Evolutionary conservation across 768 basidiomycete species (phyloP).

Genomic region (Lactarius quietus): DNA sequence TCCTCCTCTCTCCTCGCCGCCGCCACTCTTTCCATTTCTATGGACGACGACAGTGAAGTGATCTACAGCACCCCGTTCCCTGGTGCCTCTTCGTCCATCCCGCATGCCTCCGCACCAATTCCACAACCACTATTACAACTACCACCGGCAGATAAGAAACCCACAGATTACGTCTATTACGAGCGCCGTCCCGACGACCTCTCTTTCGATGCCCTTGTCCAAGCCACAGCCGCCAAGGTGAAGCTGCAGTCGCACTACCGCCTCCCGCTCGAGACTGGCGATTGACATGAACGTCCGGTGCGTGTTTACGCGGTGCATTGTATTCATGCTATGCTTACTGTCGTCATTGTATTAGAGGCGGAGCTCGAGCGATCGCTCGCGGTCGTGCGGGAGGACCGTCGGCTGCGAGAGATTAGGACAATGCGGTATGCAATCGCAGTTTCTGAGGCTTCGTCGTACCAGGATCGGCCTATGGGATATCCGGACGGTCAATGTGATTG

Average conservation of each 20-base stretch:
- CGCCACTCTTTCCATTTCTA: too few species aligned
- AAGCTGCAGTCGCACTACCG: conserved; percentile 97
- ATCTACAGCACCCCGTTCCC: conserved; percentile 26
- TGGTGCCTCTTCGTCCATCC: background rate
- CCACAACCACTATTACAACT: background rate
- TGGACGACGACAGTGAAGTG: conserved; percentile 20
- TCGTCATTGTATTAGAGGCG: too few species aligned
- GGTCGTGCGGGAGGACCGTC: conserved; percentile 74
- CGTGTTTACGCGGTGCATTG: conserved; percentile 15
- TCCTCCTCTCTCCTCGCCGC: too few species aligned
- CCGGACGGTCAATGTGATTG: too few species aligned
- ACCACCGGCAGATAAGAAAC: too few species aligned
- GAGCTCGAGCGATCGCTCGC: conserved; percentile 81
- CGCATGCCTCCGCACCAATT: background rate
- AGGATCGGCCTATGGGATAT: conserved; percentile 91
- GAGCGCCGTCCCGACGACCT: too few species aligned
- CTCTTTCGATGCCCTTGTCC: conserved; percentile 74
- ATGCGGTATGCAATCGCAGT: conserved; percentile 73
- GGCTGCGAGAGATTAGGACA: conserved; percentile 70
- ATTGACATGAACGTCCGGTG: conserved; percentile 92
- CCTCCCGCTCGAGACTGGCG: conserved; percentile 89
- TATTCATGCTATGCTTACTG: too few species aligned
- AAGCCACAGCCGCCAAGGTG: conserved; percentile 87
- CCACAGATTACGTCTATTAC: too few species aligned
- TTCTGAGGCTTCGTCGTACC: conserved; percentile 82